Conservation (phyloP, 345 rosid genomes). For the Microcos paniculata region DNA sequence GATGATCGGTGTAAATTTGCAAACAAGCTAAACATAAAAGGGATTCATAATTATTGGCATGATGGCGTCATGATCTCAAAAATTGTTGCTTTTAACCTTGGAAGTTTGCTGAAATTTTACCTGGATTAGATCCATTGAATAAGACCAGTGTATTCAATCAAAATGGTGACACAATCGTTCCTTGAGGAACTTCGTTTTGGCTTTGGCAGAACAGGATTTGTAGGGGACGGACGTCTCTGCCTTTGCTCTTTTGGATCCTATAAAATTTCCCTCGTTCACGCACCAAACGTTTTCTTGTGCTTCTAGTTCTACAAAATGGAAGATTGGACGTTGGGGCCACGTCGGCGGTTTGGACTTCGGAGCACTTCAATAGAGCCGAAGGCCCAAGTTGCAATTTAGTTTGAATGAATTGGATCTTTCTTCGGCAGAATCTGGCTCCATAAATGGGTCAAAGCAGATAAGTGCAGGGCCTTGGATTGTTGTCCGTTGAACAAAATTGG, state of each 20-base stretch:
- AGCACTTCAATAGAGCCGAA: background rate
- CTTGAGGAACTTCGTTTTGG: background rate
- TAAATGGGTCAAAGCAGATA: background rate
- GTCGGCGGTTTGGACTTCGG: background rate
- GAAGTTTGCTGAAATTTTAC: background rate
- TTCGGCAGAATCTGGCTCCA: too few relatives aligned
- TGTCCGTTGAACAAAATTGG: background rate
- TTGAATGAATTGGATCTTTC: background rate
- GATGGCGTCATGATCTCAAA: background rate
- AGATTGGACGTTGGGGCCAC: background rate
- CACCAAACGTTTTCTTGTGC: background rate
- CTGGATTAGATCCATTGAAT: constrained; percentile 19
- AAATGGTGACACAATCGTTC: background rate
- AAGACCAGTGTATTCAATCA: background rate
- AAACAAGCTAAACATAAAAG: too few relatives aligned
- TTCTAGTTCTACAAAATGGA: background rate
- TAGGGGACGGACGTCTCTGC: background rate
- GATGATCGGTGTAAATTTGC: too few relatives aligned
- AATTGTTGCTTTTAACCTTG: background rate
- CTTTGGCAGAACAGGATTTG: background rate
- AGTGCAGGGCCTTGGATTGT: background rate
- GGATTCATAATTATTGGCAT: too few relatives aligned
- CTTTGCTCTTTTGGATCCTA: background rate
- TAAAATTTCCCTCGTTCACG: constrained; percentile 6
- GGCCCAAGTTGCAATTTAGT: background rate